Conservation (phyloP, 169 alveolate genomes). For the Amoebophrya sp. region DNA sequence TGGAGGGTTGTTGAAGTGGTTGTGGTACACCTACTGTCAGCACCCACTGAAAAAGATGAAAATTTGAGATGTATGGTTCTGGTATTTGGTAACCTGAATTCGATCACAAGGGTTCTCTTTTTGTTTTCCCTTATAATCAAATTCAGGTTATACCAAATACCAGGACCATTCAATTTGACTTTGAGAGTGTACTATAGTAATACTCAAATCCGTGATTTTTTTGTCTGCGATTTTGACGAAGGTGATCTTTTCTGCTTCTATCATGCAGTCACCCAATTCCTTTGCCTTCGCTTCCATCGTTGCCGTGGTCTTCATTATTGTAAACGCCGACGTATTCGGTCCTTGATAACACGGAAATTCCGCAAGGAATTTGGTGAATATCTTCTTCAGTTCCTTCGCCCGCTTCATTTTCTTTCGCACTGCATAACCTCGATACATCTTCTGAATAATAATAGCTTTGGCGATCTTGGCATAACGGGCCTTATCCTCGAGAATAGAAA, state of each 20-base stretch:
- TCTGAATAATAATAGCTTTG: background rate
- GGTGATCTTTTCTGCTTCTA: background rate
- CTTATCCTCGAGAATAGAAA: background rate
- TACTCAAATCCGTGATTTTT: background rate
- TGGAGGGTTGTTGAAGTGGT: no score
- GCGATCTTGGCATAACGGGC: slow-evolving; percentile 19
- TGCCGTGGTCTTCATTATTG: background rate
- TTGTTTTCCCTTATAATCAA: no score
- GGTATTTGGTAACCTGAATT: no score
- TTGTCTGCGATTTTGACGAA: background rate
- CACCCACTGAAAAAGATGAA: no score
- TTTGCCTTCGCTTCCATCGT: background rate
- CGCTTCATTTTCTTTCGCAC: background rate
- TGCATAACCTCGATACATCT: background rate
- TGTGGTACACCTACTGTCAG: no score
- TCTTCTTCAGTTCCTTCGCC: background rate
- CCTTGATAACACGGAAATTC: background rate
- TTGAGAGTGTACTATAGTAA: no score
- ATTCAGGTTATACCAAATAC: no score
- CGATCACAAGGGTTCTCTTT: no score
- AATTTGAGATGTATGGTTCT: no score
- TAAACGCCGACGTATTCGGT: background rate
- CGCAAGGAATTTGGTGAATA: background rate
- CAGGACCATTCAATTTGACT: no score
- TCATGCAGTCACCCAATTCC: background rate